Conservation (phyloP, 2,329 filamentous ascomycete species). For the Fusarium goolgardi region DNA sequence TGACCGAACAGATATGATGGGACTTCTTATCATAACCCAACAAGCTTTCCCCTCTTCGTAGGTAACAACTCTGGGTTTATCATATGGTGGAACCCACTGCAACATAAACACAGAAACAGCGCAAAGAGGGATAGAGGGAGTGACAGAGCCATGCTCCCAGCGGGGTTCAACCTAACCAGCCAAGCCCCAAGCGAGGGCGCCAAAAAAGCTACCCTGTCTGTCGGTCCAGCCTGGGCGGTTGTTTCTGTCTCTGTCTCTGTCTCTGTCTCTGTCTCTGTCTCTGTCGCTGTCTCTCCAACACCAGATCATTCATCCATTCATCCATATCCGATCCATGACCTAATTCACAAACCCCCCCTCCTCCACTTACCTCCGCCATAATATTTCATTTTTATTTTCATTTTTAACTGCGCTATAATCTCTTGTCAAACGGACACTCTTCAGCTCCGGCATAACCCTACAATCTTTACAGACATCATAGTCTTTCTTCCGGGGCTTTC, state of each 20-base stretch:
- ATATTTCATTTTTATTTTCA: constrained; percentile 1
- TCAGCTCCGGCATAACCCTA: neutral
- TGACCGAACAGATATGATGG: neutral
- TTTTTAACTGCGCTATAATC: constrained; percentile 14
- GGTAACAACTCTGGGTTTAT: constrained; percentile 8
- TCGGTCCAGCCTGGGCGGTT: neutral
- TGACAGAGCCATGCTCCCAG: constrained; percentile 34
- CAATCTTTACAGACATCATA: constrained; percentile 1
- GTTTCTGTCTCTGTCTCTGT: neutral
- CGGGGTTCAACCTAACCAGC: constrained; percentile 28
- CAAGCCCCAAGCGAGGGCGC: constrained; percentile 30
- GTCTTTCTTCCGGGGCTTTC: constrained; percentile 10
- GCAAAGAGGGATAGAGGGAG: constrained; percentile 4
- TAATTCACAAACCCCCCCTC: constrained; percentile 25
- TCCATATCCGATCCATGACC: constrained; percentile 27
- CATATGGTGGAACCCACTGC: constrained; percentile 14
- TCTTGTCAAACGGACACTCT: neutral
- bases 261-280: neutral
- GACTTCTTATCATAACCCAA: constrained; percentile 16
- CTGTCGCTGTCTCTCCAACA: constrained; percentile 22
- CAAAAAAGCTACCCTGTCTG: constrained; percentile 28
- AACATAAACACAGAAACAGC: constrained; percentile 10
- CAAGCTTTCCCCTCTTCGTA: constrained; percentile 24
- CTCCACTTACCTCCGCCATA: constrained; percentile 28
- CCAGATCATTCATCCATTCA: constrained; percentile 27